Evolutionary conservation across 495 filamentous ascomycete genomes (phyloP).

Genomic region (Neurospora sp.): DNA sequence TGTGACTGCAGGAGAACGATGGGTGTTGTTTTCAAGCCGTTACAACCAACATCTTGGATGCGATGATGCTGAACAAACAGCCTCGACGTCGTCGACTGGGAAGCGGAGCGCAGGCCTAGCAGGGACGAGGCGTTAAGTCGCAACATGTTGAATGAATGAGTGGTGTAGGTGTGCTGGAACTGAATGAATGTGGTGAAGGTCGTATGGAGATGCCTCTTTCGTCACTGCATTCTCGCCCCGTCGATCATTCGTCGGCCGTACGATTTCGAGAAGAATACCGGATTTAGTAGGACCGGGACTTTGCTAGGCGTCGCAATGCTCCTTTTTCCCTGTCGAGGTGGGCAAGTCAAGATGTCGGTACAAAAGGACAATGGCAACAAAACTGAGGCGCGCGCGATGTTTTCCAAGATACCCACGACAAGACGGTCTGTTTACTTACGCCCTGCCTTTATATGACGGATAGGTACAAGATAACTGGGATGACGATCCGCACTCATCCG

Average conservation of each 20-base stretch:
- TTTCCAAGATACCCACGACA: neutral
- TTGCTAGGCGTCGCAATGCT: neutral
- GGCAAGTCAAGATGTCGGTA: neutral
- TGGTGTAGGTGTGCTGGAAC: neutral
- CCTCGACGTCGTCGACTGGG: neutral
- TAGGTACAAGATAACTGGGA: neutral
- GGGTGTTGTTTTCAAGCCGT: neutral
- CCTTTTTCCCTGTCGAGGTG: neutral
- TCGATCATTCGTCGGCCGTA: neutral
- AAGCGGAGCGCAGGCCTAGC: neutral
- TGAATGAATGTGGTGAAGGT: neutral
- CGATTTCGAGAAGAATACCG: neutral
- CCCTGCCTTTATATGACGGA: neutral
- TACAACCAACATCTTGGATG: neutral
- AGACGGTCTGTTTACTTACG: neutral
- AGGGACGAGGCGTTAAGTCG: neutral
- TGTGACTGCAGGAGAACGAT: neutral
- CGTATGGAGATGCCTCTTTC: neutral
- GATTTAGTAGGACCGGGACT: neutral
- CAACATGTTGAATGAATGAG: neutral
- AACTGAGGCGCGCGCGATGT: neutral
- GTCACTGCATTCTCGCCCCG: neutral
- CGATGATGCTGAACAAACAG: neutral
- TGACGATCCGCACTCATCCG: neutral
- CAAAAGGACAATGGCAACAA: neutral